phyloP scores from a whole-genome alignment of 176 grass and related monocot genomes.

The Elymus sibiricus region DNA sequence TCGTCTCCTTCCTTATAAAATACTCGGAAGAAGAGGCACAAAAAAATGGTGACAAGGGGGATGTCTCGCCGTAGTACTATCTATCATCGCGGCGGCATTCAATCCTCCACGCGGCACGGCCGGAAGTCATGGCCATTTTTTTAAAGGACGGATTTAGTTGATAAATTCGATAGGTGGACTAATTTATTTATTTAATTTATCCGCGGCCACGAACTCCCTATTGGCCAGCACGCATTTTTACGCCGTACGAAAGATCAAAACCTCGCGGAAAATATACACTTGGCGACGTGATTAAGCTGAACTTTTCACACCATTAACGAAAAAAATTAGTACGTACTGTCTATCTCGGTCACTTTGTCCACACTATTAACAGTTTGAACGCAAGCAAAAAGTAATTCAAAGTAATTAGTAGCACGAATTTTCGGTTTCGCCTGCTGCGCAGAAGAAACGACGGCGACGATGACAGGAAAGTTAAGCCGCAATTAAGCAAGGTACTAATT shows the following conservation, averaged over 20 bases:
- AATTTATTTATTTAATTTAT: neutral
- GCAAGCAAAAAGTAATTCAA: neutral
- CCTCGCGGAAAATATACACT: neutral
- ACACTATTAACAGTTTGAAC: neutral
- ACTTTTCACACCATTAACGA: neutral
- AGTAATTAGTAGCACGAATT: neutral
- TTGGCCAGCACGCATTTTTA: slow-evolving; percentile 6
- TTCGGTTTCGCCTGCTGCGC: neutral
- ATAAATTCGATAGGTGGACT: neutral
- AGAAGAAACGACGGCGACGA: neutral
- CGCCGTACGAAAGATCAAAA: neutral
- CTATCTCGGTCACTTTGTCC: neutral
- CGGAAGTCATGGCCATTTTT: neutral
- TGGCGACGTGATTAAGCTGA: neutral
- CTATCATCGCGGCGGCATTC: slow-evolving; percentile 29
- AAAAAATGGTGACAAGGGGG: neutral
- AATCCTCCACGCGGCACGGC: slow-evolving; percentile 40
- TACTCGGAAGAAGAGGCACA: neutral
- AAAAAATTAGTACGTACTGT: neutral
- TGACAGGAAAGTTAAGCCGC: neutral
- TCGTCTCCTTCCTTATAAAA: slow-evolving; percentile 24
- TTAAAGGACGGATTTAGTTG: neutral
- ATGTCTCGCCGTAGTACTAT: neutral
- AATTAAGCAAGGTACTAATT: slow-evolving; percentile 23
- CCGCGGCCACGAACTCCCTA: neutral